Conservation (phyloP, 2,329 filamentous ascomycete genomes). For the Exophiala oligosperma region DNA sequence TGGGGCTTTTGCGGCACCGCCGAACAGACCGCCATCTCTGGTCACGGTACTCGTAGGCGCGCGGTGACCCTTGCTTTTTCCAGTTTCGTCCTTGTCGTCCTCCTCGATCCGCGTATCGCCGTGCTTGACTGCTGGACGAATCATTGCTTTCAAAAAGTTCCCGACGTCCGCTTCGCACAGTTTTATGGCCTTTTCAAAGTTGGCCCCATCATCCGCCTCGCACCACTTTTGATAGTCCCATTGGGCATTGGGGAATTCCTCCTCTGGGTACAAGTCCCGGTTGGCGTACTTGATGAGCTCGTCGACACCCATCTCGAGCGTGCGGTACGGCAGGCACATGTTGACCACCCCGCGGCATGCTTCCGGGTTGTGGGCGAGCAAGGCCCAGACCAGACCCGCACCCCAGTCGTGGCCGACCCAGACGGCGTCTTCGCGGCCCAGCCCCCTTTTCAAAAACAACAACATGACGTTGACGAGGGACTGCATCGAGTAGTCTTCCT, state of each 20-base stretch:
- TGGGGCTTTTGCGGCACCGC: conserved; percentile 7
- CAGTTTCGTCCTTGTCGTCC: no score
- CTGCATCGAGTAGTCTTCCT: conserved; percentile 13
- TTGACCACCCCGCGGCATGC: conserved; percentile 16
- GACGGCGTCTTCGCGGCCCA: conserved; percentile 23
- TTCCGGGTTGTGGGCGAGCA: conserved; percentile 19
- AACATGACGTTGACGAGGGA: conserved; percentile 11
- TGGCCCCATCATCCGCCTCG: not conserved
- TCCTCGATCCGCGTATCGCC: no score
- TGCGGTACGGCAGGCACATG: conserved; percentile 43
- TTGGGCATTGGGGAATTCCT: conserved; percentile 35
- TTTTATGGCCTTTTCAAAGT: conserved; percentile 7
- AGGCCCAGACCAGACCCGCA: conserved; percentile 18
- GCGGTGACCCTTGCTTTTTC: conserved; percentile 1
- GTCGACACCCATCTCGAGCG: conserved; percentile 44
- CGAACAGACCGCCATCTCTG: conserved; percentile 31
- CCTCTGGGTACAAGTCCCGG: conserved; percentile 47
- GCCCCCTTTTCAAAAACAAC: conserved; percentile 8
- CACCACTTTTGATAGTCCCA: conserved; percentile 20
- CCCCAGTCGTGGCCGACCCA: conserved; percentile 31
- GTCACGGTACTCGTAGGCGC: conserved; percentile 7
- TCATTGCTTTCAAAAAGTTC: conserved; percentile 7
- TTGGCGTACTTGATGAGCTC: conserved; percentile 39
- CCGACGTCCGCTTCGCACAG: conserved; percentile 12
- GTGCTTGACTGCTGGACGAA: not conserved